These are phyloP conservation scores for Miscanthus lutarioriparius DNA, from an alignment of 176 grass and related monocot species.

Conservation along the genomic window DNA sequence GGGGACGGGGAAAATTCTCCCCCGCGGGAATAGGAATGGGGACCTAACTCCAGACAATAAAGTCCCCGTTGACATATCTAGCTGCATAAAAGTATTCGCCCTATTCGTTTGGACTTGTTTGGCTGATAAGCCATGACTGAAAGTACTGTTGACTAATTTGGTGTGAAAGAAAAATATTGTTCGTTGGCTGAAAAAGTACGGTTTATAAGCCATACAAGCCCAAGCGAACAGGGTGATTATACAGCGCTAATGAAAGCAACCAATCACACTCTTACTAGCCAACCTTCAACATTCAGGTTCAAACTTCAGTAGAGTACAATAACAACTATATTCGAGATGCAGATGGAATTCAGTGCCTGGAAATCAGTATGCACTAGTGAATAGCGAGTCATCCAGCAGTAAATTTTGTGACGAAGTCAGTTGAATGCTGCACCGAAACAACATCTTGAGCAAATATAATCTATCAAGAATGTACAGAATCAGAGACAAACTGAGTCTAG, in stretches of 20 bases:
- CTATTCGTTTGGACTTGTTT: too few species aligned
- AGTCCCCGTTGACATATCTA: not conserved
- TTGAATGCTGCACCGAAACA: not conserved
- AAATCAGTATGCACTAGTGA: not conserved
- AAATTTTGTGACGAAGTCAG: not conserved
- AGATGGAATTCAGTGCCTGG: not conserved
- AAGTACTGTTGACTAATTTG: too few species aligned
- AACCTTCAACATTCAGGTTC: not conserved
- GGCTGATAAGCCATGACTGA: too few species aligned
- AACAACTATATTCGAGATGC: not conserved
- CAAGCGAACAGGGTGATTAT: too few species aligned
- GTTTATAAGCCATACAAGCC: too few species aligned
- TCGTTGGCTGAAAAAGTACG: too few species aligned
- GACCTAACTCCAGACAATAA: not conserved
- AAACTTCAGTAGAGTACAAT: not conserved
- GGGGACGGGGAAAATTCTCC: too few species aligned
- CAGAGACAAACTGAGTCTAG: not conserved
- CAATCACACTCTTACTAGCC: not conserved
- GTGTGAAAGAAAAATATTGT: too few species aligned
- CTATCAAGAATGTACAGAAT: slow-evolving; percentile 28
- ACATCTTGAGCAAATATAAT: slow-evolving; percentile 12
- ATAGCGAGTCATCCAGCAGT: not conserved
- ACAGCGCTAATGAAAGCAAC: not conserved
- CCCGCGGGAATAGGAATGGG: not conserved
- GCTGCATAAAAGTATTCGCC: too few species aligned